These are phyloP conservation scores for Xylariaceae sp. DNA, from an alignment of 2,329 filamentous ascomycete species.

Conservation along the genomic window DNA sequence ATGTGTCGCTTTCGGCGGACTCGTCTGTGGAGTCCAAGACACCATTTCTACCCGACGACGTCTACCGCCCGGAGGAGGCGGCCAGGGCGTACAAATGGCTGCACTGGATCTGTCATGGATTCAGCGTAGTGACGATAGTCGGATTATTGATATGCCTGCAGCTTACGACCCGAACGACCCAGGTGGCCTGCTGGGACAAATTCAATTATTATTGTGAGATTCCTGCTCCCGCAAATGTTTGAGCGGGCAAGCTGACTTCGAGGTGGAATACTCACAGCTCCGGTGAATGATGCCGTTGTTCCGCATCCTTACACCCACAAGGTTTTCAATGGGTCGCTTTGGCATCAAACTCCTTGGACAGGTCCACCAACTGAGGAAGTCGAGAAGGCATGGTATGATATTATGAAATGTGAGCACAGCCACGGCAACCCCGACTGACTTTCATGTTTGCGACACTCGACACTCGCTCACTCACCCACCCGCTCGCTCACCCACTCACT, in stretches of 20 bases:
- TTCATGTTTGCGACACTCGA: no score
- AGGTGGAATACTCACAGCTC: constrained; percentile 5
- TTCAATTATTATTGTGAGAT: constrained; percentile 16
- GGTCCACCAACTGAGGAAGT: constrained; percentile 17
- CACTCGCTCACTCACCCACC: no score
- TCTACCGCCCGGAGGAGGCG: background rate
- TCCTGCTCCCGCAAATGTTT: background rate
- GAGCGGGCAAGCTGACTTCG: background rate
- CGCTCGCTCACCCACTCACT: no score
- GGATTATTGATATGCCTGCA: background rate
- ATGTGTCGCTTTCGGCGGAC: background rate
- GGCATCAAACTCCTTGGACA: constrained; percentile 18
- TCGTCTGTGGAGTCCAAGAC: background rate
- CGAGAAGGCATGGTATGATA: constrained; percentile 18
- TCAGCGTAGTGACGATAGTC: background rate
- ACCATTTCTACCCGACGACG: background rate
- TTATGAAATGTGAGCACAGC: constrained; percentile 10
- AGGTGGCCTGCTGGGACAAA: constrained; percentile 9
- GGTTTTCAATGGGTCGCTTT: constrained; percentile 21
- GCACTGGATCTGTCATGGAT: constrained; percentile 6
- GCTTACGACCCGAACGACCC: background rate
- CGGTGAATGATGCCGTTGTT: constrained; percentile 15
- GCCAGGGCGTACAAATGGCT: background rate
- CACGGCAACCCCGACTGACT: no score
- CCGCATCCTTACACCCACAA: constrained; percentile 12